Conservation (phyloP, 2,329 filamentous ascomycete genomes). For the Aspergillus calidoustus region DNA sequence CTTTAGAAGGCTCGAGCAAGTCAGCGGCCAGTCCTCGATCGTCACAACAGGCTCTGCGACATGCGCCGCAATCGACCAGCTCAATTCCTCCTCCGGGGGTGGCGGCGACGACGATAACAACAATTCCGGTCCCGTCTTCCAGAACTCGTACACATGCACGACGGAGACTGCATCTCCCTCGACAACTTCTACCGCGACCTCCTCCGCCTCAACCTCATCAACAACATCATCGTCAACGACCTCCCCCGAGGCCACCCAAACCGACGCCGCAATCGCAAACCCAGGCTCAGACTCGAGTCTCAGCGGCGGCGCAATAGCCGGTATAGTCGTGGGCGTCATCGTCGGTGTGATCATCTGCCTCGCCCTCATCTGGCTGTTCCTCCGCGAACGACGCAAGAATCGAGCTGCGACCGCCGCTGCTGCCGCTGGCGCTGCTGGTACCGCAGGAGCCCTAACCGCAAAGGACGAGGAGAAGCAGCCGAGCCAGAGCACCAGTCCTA, state of each 20-base stretch:
- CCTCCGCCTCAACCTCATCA: constrained; percentile 21
- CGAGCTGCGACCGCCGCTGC: background rate
- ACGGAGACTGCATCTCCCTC: constrained; percentile 22
- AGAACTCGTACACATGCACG: constrained; percentile 28
- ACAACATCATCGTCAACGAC: background rate
- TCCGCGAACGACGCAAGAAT: constrained; percentile 4
- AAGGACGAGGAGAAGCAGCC: background rate
- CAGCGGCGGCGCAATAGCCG: constrained; percentile 14
- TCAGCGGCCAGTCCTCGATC: constrained; percentile 30
- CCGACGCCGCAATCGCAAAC: background rate
- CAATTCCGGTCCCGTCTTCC: constrained; percentile 14
- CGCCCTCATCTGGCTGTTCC: constrained; percentile 7
- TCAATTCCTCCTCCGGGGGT: background rate
- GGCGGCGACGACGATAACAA: background rate
- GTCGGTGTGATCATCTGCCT: constrained; percentile 7
- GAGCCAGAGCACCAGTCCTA: background rate
- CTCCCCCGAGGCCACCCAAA: no score
- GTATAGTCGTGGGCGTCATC: constrained; percentile 14
- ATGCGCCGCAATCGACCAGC: constrained; percentile 26
- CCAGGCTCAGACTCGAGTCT: background rate
- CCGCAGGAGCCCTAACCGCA: background rate
- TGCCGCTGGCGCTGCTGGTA: background rate
- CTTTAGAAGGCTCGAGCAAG: constrained; percentile 29
- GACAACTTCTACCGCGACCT: constrained; percentile 29
- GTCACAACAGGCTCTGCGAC: constrained; percentile 19